These are phyloP conservation scores for Powellomyces hirtus DNA, from an alignment of 192 early-diverging fungal genomes.

Conservation along the genomic window DNA sequence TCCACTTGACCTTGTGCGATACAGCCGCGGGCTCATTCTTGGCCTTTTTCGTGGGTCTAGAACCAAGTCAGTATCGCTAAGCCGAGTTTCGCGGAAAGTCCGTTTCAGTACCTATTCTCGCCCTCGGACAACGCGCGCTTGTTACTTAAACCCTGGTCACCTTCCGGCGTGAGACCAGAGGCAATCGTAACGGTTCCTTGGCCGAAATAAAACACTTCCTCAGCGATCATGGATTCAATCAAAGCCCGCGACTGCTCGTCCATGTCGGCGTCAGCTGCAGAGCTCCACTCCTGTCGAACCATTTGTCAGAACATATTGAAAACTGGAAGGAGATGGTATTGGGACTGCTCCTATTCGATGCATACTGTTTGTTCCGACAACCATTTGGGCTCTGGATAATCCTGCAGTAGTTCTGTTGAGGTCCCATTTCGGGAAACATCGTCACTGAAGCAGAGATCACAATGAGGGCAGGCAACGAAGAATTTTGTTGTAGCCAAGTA, in stretches of 20 bases:
- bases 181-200: slow-evolving; percentile 15
- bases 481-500: neutral
- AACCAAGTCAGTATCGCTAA: too few species aligned
- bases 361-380: slow-evolving; percentile 8
- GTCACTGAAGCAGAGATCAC: neutral
- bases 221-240: slow-evolving; percentile 63
- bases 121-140: too few species aligned
- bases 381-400: slow-evolving; percentile 19
- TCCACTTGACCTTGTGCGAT: slow-evolving; percentile 53
- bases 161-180: too few species aligned
- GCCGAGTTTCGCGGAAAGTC: too few species aligned
- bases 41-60: neutral
- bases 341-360: neutral
- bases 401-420: neutral
- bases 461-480: neutral
- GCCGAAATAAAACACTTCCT: slow-evolving; percentile 60
- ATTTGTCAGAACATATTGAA: neutral
- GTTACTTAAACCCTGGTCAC: too few species aligned
- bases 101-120: too few species aligned
- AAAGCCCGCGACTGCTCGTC: slow-evolving; percentile 55
- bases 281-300: neutral
- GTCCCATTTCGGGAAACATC: neutral
- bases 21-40: neutral
- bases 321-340: neutral
- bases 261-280: slow-evolving; percentile 28